Conservation (phyloP, 1,284 basidiomycete genomes). For the Hortiboletus rubellus region DNA sequence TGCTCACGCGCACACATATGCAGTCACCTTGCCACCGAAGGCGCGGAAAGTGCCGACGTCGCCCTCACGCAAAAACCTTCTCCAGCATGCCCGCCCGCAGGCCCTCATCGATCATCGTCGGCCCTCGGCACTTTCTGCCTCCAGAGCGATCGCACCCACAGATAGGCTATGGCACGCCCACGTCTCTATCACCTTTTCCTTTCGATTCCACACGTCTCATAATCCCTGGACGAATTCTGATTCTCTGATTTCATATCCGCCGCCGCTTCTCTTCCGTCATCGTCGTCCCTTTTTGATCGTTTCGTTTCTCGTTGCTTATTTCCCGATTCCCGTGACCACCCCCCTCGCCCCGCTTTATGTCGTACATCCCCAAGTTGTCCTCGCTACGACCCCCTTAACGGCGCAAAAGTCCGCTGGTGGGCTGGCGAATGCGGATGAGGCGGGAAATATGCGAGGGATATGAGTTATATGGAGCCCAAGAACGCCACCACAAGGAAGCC, state of each 20-base stretch:
- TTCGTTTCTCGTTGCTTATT: not conserved
- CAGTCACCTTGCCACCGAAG: conserved; percentile 67
- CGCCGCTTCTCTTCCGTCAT: not conserved
- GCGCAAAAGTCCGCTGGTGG: conserved; percentile 14
- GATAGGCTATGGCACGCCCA: conserved; percentile 55
- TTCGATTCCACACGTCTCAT: not conserved
- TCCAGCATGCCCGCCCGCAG: conserved; percentile 35
- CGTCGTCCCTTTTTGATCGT: not conserved
- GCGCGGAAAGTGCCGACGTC: conserved; percentile 58
- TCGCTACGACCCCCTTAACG: conserved; percentile 14
- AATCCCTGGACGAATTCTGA: too few species aligned
- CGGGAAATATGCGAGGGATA: not conserved
- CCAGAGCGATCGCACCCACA: conserved; percentile 59
- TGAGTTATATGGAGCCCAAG: conserved; percentile 49
- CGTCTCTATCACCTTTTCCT: not conserved
- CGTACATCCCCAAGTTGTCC: not conserved
- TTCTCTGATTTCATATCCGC: conserved; percentile 19
- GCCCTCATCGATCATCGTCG: conserved; percentile 43
- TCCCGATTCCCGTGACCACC: not conserved
- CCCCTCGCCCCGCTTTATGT: conserved; percentile 3
- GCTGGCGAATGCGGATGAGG: not conserved
- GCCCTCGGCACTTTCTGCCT: conserved; percentile 68
- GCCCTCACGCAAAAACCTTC: conserved; percentile 53
- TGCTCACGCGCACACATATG: not conserved
- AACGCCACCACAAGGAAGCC: conserved; percentile 49